Conservation (phyloP, 1,139 yeast genomes). For the Ashbya aceris region DNA sequence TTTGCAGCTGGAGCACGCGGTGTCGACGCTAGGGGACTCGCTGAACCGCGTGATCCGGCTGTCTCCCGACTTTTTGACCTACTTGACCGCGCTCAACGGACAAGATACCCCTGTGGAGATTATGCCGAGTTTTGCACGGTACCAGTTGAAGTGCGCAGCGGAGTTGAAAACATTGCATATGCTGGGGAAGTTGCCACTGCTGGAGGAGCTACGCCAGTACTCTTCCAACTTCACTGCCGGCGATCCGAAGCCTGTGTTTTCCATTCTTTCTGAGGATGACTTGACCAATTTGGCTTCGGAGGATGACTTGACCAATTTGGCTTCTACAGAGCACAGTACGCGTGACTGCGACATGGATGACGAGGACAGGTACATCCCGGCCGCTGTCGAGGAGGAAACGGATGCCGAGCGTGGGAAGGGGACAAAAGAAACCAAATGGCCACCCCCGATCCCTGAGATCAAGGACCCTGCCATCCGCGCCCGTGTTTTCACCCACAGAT, state of each 20-base stretch:
- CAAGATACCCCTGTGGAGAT: conserved; percentile 29
- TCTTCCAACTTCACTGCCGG: conserved; percentile 26
- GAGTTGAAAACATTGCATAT: conserved; percentile 47
- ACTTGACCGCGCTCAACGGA: conserved; percentile 35
- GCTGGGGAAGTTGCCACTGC: conserved; percentile 37
- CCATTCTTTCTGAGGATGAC: conserved; percentile 15
- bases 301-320: conserved; percentile 5
- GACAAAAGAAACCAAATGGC: conserved; percentile 25
- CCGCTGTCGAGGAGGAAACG: conserved; percentile 4
- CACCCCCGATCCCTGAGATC: conserved; percentile 67
- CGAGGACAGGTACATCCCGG: conserved; percentile 16
- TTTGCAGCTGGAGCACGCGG: conserved; percentile 40
- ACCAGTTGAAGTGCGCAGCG: conserved; percentile 51
- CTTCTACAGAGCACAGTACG: conserved; percentile 5
- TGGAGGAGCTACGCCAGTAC: conserved; percentile 38
- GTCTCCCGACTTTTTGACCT: conserved; percentile 43
- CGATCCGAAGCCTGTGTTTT: conserved; percentile 19
- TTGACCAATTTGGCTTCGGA: conserved; percentile 12
- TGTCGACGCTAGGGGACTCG: conserved; percentile 42
- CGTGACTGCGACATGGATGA: conserved; percentile 12
- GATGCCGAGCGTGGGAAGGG: neutral
- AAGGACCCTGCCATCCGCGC: conserved; percentile 48
- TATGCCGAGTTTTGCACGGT: conserved; percentile 42
- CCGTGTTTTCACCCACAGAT: conserved; percentile 76
- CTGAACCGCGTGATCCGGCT: conserved; percentile 43